Conservation (phyloP, 768 basidiomycete species). For the Boletus speciosus region DNA sequence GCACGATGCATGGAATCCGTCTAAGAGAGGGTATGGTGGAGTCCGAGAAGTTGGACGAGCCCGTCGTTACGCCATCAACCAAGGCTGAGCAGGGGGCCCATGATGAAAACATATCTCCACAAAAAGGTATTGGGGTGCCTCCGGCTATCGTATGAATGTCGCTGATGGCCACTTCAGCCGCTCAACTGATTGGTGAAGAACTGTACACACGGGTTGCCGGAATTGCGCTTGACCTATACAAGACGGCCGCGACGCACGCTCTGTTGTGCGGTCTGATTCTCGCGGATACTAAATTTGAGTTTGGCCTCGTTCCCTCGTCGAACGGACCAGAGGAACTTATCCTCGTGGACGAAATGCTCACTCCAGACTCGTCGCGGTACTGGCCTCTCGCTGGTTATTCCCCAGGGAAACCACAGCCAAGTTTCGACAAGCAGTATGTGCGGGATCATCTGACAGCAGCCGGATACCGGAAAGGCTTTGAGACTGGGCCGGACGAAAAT, state of each 20-base stretch:
- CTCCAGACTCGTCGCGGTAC: slow-evolving; percentile 96
- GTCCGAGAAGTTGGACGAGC: slow-evolving; percentile 74
- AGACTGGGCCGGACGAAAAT: slow-evolving; percentile 63
- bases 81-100: slow-evolving; percentile 93
- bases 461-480: slow-evolving; percentile 78
- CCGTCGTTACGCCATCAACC: slow-evolving; percentile 94
- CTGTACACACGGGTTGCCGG: slow-evolving; percentile 60
- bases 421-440: slow-evolving; percentile 96
- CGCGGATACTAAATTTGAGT: slow-evolving; percentile 99
- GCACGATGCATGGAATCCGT: slow-evolving; percentile 84
- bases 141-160: not conserved
- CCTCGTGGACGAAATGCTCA: slow-evolving; percentile 94
- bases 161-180: slow-evolving; percentile 41
- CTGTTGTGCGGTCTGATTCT: slow-evolving; percentile 79
- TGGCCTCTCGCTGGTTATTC: slow-evolving; percentile 81
- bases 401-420: slow-evolving; percentile 74
- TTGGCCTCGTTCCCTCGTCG: slow-evolving; percentile 65
- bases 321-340: slow-evolving; percentile 53
- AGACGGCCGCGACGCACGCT: slow-evolving; percentile 72
- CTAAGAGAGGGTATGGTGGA: slow-evolving; percentile 78
- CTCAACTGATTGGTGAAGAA: slow-evolving; percentile 60
- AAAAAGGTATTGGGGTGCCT: slow-evolving; percentile 49
- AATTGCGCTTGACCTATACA: slow-evolving; percentile 64
- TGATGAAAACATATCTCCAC: slow-evolving; percentile 93
- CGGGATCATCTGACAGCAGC: slow-evolving; percentile 79